Base-by-base conservation (phyloP, 2,329 filamentous ascomycete species). In the Fusarium nygamai region DNA sequence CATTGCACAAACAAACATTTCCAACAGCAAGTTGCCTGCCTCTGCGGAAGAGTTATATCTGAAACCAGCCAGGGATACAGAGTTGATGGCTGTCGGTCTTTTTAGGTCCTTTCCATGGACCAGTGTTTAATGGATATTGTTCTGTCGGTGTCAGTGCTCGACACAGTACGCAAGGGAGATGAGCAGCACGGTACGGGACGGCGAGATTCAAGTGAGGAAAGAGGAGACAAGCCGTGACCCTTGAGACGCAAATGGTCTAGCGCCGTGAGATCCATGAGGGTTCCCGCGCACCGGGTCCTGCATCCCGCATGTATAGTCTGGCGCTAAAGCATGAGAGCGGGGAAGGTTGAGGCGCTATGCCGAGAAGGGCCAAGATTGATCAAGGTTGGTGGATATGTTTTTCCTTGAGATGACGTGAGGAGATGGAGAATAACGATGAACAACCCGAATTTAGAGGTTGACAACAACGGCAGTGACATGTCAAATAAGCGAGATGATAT, bases 281-380 rank as follows among this genome's bases (percentile, higher is more conserved):
- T 69, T 76, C 76, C 76, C 76, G 76, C 63, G 54, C 61, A 71
- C 76, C 72, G 72, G 76, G 76, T 78, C 72, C 67, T 74, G 72
- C 70, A 75, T 75, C 76, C 74, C 76, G 69, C 60, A 66, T 69
- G 36, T 38, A 53, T 76, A 76, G 69, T 4, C 20, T 14, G 5
- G 22, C 53, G 59, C 75, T 77, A 78, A 65, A 22, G 60, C 36
- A 22, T 3, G 14, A 44, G 31, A 27, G 44, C 53, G 73, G 63
- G n/a, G 60, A 61, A 20, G 4, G 4, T 17, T 3, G 9, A 29
- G 10, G 20, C 27, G 51, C 67, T 59, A 72, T 56, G 6, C 11
- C 31, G 19, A 27, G 41, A 59, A 36, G 24, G 50, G 69, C 33
- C 61, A 65, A 61, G 29, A 50, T 43, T 56, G 66, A 69, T 53